These are phyloP conservation scores for Colletotrichum euphorbiae DNA, from an alignment of 2,329 filamentous ascomycete species.

Conservation along the genomic window DNA sequence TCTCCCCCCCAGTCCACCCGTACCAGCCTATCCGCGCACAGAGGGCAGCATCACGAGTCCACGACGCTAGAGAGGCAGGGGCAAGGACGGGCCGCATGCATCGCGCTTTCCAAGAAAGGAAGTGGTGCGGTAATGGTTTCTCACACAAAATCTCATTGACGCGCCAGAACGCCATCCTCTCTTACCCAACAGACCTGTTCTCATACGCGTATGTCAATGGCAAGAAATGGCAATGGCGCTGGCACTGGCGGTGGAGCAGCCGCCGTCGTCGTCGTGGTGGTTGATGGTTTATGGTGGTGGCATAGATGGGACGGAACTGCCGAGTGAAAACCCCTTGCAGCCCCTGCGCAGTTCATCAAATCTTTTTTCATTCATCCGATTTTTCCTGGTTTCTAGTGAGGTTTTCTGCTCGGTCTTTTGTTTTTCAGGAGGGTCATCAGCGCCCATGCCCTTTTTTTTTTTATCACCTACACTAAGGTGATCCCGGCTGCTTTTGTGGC, in stretches of 20 bases:
- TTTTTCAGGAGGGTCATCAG: slow-evolving; percentile 19
- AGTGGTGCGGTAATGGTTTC: slow-evolving; percentile 22
- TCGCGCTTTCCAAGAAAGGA: slow-evolving; percentile 36
- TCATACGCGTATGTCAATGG: not conserved
- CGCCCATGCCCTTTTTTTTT: slow-evolving; percentile 24
- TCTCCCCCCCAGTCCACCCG: not conserved
- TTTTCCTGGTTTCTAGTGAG: not conserved
- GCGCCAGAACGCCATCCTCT: slow-evolving; percentile 2
- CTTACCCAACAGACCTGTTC: not conserved
- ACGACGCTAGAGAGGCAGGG: slow-evolving; percentile 24
- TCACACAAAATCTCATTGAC: not conserved
- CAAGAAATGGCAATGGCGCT: not conserved
- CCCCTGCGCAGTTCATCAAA: slow-evolving; percentile 29
- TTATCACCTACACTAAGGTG: not conserved
- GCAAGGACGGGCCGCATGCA: slow-evolving; percentile 27
- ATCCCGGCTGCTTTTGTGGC: slow-evolving; percentile 31
- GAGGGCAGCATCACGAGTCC: not conserved
- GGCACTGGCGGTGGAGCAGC: slow-evolving; percentile 20
- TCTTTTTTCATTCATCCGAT: slow-evolving; percentile 26
- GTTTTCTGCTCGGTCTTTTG: slow-evolving; percentile 2
- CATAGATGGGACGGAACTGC: slow-evolving; percentile 12
- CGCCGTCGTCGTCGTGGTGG: slow-evolving; percentile 9
- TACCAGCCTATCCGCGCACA: slow-evolving; percentile 10
- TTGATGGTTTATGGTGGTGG: not conserved
- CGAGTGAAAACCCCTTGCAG: slow-evolving; percentile 17